Percentiles rank a stretch among this genome's conserved stretches.
phyloP scores from a whole-genome alignment of 2,329 filamentous ascomycete species.

The Tolypocladium amazonense region DNA sequence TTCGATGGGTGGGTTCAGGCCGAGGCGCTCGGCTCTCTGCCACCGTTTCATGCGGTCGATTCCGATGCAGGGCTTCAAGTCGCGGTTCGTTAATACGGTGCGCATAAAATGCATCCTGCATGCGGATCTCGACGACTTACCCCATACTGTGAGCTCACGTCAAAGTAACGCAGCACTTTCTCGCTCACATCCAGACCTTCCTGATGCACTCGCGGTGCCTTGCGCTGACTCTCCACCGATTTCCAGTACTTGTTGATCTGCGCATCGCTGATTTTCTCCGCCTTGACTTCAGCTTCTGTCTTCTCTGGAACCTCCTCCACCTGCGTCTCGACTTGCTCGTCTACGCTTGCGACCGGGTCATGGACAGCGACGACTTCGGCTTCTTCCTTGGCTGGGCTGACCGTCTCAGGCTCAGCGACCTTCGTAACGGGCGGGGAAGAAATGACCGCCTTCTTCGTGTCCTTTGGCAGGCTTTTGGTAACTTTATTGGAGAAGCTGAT shows the following conservation, averaged over 20 bases:
- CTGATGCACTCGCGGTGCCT: conserved; percentile 68
- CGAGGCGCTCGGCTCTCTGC: conserved; percentile 74
- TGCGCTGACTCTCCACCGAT: conserved; percentile 56
- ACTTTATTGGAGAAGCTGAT: conserved; percentile 48
- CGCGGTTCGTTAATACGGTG: conserved; percentile 3
- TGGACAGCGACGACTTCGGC: conserved; percentile 12
- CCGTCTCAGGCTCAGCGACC: conserved; percentile 17
- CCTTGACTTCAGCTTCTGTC: conserved; percentile 42
- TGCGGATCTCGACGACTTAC: conserved; percentile 42
- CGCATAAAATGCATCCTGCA: background rate
- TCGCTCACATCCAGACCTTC: conserved; percentile 60
- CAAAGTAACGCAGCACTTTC: conserved; percentile 85
- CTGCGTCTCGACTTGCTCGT: conserved; percentile 13
- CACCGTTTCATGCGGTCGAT: conserved; percentile 74
- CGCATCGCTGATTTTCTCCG: conserved; percentile 53
- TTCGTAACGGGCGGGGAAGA: conserved; percentile 23
- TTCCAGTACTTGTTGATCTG: conserved; percentile 74
- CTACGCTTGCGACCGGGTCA: conserved; percentile 12
- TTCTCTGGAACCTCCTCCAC: conserved; percentile 27
- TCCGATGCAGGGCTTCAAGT: conserved; percentile 70
- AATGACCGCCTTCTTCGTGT: conserved; percentile 32
- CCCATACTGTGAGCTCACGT: conserved; percentile 83
- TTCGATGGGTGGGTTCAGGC: conserved; percentile 79
- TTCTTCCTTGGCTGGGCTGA: conserved; percentile 9
- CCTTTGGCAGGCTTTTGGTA: conserved; percentile 40